Conservation (phyloP, 352 stramenopile genomes). For the Globisporangium emineosum region DNA sequence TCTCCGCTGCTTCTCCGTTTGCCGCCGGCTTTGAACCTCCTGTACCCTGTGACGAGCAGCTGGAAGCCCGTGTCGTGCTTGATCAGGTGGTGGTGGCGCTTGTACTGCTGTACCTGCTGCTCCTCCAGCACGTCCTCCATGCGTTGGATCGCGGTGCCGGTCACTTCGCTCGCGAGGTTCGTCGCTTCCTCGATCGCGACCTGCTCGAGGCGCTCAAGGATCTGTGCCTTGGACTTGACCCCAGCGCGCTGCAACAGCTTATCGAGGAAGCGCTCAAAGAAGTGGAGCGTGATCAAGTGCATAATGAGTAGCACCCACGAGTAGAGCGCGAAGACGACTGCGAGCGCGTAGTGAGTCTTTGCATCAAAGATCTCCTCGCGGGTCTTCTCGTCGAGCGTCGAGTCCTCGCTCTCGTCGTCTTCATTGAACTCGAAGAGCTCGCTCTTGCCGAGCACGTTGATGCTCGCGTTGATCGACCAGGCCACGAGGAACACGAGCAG, state of each 20-base stretch:
- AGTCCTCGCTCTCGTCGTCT: neutral
- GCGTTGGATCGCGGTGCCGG: conserved; percentile 22
- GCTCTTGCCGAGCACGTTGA: conserved; percentile 17
- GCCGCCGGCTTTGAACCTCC: neutral
- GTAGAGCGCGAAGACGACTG: conserved; percentile 6
- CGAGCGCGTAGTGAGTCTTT: conserved; percentile 10
- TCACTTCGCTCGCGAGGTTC: conserved; percentile 23
- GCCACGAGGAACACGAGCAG: conserved; percentile 44
- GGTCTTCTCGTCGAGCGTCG: neutral
- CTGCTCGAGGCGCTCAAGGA: conserved; percentile 19
- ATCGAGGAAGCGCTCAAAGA: neutral
- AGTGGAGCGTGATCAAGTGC: neutral
- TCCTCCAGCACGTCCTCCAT: conserved; percentile 30
- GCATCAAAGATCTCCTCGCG: neutral
- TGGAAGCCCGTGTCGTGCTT: conserved; percentile 24
- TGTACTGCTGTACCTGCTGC: conserved; percentile 11
- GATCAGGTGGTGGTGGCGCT: conserved; percentile 7
- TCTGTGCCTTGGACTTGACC: neutral
- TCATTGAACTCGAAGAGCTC: conserved; percentile 16
- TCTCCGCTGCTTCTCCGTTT: neutral
- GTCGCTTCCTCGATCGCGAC: conserved; percentile 25
- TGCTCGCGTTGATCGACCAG: conserved; percentile 34
- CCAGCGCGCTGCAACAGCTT: conserved; percentile 8
- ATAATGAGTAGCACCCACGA: conserved; percentile 11
- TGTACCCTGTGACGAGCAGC: conserved; percentile 6